Evolutionary conservation across 441 rosid genomes (phyloP), one percentile per base, ranked within the genome.

Genomic region (Pelargonium australe): DNA sequence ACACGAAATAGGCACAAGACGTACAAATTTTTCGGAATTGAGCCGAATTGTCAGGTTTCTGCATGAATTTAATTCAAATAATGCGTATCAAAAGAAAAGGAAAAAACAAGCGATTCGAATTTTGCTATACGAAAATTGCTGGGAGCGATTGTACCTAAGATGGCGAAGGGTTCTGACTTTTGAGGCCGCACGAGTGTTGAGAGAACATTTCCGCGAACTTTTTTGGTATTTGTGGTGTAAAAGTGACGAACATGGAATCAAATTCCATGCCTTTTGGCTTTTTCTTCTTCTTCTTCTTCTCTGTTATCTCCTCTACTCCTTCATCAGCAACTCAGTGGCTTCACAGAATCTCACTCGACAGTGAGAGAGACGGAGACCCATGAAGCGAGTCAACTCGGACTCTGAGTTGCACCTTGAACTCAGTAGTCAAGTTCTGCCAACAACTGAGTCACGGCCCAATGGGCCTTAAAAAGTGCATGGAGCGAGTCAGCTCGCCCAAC

Each of bases 11-110:
- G 25, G 63, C 16, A 70, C 43, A 40, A 57, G 14, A 76, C 82
- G 63, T 77, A 75, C 79, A 55, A 75, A 81, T 67, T 31, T 34
- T 60, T 68, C 44, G 78, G 75, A 72, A 79, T 63, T 34, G 74
- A 65, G 72, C 58, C 60, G 63, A 71, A 45, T 34, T 68, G 65
- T 72, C 84, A 19, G 65, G 64, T 64, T 23, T 78, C 11, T 64
- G 69, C 86, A 84, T 77, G 63, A 53, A 73, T 51, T 61, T n/a
- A 19, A 20, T n/a, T 40, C 20, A 53, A 28, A 47, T 23, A 53
- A 19, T 10, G 66, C 16, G 69, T 25, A 57, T 0, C 13, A 25
- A 4, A 57, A 57, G 63, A 57, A 34, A 16, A 57, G 19, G 1
- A 2, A 7, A 57, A 19, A 57, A 16, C 28, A 19, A 17, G 8